phyloP scores from a whole-genome alignment of 2,329 filamentous ascomycete species.

The Fusarium luffae region DNA sequence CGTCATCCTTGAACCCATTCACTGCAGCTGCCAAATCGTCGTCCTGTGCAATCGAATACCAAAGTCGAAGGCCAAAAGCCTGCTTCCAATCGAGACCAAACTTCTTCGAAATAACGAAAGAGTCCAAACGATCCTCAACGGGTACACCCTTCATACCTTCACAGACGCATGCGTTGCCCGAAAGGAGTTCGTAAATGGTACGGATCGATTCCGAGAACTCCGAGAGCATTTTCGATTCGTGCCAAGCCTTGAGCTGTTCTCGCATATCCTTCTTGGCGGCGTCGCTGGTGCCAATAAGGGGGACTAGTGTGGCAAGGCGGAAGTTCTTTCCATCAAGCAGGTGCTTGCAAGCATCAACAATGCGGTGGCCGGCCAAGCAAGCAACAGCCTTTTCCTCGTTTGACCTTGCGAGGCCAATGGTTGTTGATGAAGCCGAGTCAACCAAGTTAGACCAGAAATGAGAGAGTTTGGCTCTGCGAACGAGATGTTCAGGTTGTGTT shows the following conservation, averaged over 20 bases:
- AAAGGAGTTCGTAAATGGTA: conserved; percentile 87
- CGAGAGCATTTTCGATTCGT: conserved; percentile 81
- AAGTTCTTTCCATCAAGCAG: conserved; percentile 82
- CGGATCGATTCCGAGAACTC: conserved; percentile 88
- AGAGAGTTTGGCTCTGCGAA: conserved; percentile 73
- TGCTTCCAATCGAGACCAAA: conserved; percentile 95
- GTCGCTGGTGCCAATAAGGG: conserved; percentile 81
- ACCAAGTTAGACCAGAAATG: conserved; percentile 75
- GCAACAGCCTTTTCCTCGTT: conserved; percentile 87
- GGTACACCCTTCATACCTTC: conserved; percentile 79
- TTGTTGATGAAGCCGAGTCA: conserved; percentile 65
- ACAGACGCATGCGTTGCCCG: conserved; percentile 87
- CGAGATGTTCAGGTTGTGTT: conserved; percentile 52
- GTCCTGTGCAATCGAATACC: conserved; percentile 79
- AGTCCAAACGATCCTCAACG: conserved; percentile 81
- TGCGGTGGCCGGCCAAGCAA: conserved; percentile 79
- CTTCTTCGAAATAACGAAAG: conserved; percentile 83
- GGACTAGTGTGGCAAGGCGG: conserved; percentile 84
- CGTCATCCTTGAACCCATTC: conserved; percentile 76
- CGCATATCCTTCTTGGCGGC: conserved; percentile 78
- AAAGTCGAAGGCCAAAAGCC: conserved; percentile 89
- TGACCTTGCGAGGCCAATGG: conserved; percentile 68
- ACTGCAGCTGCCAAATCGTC: conserved; percentile 80
- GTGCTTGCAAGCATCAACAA: conserved; percentile 84
- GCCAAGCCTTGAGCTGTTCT: conserved; percentile 86